Evolutionary conservation across 495 filamentous ascomycete species (phyloP).

Genomic region (Penicillium bovifimosum): DNA sequence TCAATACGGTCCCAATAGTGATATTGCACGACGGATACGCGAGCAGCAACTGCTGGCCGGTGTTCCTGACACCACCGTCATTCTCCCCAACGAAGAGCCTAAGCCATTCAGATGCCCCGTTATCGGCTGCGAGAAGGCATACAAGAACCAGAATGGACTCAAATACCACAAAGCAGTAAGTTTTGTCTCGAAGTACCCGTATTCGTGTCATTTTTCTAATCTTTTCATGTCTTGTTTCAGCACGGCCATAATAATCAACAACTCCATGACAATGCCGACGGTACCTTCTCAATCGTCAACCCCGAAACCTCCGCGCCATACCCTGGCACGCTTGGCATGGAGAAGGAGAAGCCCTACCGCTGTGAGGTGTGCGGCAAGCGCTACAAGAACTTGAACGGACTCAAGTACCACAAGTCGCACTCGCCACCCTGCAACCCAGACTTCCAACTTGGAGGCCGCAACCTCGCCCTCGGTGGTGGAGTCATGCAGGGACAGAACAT

Average conservation of each 20-base stretch:
- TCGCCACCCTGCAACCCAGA: conserved; percentile 65
- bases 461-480: conserved; percentile 39
- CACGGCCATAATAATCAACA: conserved; percentile 96
- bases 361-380: conserved; percentile 96
- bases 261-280: conserved; percentile 90
- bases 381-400: conserved; percentile 97
- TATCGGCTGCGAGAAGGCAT: conserved; percentile 98
- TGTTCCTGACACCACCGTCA: conserved; percentile 49
- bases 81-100: conserved; percentile 62
- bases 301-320: conserved; percentile 91
- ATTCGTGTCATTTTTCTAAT: conserved; percentile 7
- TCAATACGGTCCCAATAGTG: conserved; percentile 68
- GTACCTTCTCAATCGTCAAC: conserved; percentile 97
- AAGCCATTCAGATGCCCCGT: conserved; percentile 98
- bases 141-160: conserved; percentile 98
- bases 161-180: conserved; percentile 76
- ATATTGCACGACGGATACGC: conserved; percentile 61
- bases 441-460: conserved; percentile 41
- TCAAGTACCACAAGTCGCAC: conserved; percentile 89
- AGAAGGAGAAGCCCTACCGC: conserved; percentile 98
- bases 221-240: conserved; percentile 29
- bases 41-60: conserved; percentile 70
- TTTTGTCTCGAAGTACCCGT: conserved; percentile 6
- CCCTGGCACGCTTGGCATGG: conserved; percentile 95
- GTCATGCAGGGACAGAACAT: conserved; percentile 50